Evolutionary conservation across 2,329 filamentous ascomycete genomes (phyloP), one percentile per base, ranked within the genome.

Genomic region (Venturia effusa): DNA sequence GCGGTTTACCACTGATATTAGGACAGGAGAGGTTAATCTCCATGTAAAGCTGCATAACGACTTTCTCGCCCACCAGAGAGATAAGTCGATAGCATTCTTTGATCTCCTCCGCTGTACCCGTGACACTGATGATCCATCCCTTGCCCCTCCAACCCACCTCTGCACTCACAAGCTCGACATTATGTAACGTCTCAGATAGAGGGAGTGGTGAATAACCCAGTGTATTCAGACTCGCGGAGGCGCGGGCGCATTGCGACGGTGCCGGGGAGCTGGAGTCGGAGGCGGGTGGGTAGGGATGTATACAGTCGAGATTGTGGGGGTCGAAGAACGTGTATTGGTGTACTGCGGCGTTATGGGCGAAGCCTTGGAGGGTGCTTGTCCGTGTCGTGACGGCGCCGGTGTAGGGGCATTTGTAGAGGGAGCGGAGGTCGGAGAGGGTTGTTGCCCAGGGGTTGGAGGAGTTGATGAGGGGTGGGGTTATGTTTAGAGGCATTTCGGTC

Each of bases 21-120:
- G 89, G 89, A 68, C 89, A 92, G 39, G 84, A 88, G 37, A 92
- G 82, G 71, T 93, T 93, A 69, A 92, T 79, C 73, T 93, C 89
- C 78, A 92, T 83, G 22, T 85, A 85, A 0, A 90, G 76, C 1
- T 79, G 78, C 67, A 84, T 77, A 30, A 41, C 54, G 3, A 71
- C 77, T 1, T 62, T 64, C 1, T 54, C 22, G 65, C 80, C 66
- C 66, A 70, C 59, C 32, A 65, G 65, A 71, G 70, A 72, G 65
- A 88, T 80, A 17, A 76, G 74, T 0, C 67, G 66, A 70, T 88
- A 87, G 74, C 84, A 86, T 64, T 75, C 68, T 0, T 76, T 75
- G 0, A 90, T 80, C 13, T 89, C 84, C 0, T 76, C 70, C 0
- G 83, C 80, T 0, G 78, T 76, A 4, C 89, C 89, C 0, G 89